A percentile compares a stretch with the other conserved stretches of the same genome.
These are phyloP conservation scores for Euphorbia tirucalli DNA, from an alignment of 345 rosid species.

Conservation along the genomic window DNA sequence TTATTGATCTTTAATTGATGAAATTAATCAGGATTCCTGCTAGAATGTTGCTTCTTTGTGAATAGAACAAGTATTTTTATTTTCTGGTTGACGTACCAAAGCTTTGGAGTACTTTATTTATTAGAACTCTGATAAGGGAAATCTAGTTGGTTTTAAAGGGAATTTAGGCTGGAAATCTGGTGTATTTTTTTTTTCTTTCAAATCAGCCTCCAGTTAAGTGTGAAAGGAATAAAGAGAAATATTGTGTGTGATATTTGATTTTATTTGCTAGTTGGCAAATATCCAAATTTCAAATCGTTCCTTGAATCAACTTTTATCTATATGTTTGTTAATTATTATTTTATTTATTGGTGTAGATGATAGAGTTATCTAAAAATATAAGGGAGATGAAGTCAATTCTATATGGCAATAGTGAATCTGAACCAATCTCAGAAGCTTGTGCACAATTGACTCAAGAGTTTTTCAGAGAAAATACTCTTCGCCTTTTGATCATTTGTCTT, in stretches of 20 bases:
- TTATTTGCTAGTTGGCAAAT: neutral
- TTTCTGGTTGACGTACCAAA: too few relatives aligned
- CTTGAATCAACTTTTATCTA: too few relatives aligned
- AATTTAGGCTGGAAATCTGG: neutral
- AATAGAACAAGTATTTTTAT: too few relatives aligned
- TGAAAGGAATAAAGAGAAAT: neutral
- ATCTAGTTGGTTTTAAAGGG: neutral
- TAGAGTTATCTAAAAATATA: slow-evolving; percentile 67
- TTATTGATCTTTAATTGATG: neutral
- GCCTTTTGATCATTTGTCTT: slow-evolving; percentile 69
- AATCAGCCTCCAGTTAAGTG: neutral
- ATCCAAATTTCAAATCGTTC: neutral
- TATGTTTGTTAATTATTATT: neutral
- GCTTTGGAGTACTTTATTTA: too few relatives aligned
- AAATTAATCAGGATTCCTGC: neutral
- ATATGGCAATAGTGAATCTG: slow-evolving; percentile 93
- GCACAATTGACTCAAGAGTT: slow-evolving; percentile 89
- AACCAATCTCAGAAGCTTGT: slow-evolving; percentile 93
- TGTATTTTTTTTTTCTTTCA: neutral
- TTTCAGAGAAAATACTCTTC: slow-evolving; percentile 76
- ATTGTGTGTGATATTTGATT: neutral
- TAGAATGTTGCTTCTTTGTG: neutral
- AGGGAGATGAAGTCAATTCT: slow-evolving; percentile 88
- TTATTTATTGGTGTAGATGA: slow-evolving; percentile 49
- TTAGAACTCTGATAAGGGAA: neutral